Percentiles rank a stretch among this genome's conserved stretches.
phyloP scores from a whole-genome alignment of 345 rosid genomes.

The Lagerstroemia speciosa region DNA sequence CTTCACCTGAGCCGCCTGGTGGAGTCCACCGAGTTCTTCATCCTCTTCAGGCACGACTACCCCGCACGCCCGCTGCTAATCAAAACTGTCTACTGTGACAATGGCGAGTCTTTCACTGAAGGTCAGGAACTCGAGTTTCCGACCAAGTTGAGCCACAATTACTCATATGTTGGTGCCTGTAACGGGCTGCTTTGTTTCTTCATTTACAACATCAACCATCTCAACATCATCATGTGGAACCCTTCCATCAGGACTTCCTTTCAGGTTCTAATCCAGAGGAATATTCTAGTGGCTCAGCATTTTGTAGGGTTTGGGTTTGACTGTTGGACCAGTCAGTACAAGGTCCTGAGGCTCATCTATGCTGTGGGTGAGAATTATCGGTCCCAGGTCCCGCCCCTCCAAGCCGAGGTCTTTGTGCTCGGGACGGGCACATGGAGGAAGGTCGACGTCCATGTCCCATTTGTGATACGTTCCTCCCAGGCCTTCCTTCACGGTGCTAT shows the following conservation, averaged over 20 bases:
- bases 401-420: constrained; percentile 22
- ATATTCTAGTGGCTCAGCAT: not conserved
- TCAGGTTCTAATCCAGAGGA: not conserved
- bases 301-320: constrained; percentile 21
- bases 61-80: constrained; percentile 4
- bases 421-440: constrained; percentile 19
- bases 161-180: constrained; percentile 8
- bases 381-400: not conserved
- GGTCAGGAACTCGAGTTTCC: constrained; percentile 12
- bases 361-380: not conserved
- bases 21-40: not conserved
- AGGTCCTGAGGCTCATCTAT: constrained; percentile 25
- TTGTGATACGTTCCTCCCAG: constrained; percentile 11
- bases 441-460: constrained; percentile 8
- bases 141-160: constrained; percentile 1
- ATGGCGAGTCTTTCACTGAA: not conserved
- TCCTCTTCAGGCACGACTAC: constrained; percentile 14
- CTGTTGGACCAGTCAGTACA: constrained; percentile 11
- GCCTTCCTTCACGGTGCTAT: constrained; percentile 21
- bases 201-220: not conserved
- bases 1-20: constrained; percentile 1
- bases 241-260: constrained; percentile 10
- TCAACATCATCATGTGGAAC: constrained; percentile 14
- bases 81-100: constrained; percentile 7
- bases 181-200: constrained; percentile 12